Base-by-base conservation (phyloP, 257 asterid species). In the Orobanche coerulescens region DNA sequence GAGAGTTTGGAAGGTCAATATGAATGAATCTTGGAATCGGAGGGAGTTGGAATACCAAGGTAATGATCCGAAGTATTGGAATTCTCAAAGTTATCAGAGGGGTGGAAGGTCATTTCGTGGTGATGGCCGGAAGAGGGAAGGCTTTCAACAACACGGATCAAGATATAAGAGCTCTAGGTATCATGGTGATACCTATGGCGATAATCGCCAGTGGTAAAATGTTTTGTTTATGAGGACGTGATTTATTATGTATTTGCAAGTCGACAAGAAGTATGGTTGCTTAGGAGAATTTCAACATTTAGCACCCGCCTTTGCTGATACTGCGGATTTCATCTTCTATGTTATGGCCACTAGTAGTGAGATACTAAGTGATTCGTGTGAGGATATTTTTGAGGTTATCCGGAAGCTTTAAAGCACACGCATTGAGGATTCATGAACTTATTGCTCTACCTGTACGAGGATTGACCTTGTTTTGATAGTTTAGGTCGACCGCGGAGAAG, bases 61-160 rank as follows among this genome's bases (percentile, higher is more conserved):
- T 57, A 65, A 70, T 39, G 76, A 61, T 28, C 36, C 65, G 18
- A 75, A 49, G 10, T 11, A 65, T 75, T 43, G 74, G 62, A 86
- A 78, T 64, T 72, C 74, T 18, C 59, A 64, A 42, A 64, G 78
- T 49, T 54, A n/a, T 28, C 30, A 61, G 37, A 23, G 61, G 33
- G 85, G 76, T 58, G 77, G 80, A 25, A 57, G 78, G 68, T 65
- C 74, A 5, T 71, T 15, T 33, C 59, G n/a, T 61, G 80, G 84
- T 61, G 77, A 83, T 77, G 75, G 75, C 59, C 78, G 79, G 67
- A 91, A 91, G 75, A 79, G 96, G 73, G 98, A 85, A 72, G 71
- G 86, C 64, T 59, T 94, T 60, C 49, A 70, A 24, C 94, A 82
- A 68, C 72, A 82, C 62, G 44, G 77, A 6, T 55, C 80, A 11